Evolutionary conservation across 495 filamentous ascomycete genomes (phyloP), one percentile per base, ranked within the genome.

Genomic region (Penicillium dipodomyicola): DNA sequence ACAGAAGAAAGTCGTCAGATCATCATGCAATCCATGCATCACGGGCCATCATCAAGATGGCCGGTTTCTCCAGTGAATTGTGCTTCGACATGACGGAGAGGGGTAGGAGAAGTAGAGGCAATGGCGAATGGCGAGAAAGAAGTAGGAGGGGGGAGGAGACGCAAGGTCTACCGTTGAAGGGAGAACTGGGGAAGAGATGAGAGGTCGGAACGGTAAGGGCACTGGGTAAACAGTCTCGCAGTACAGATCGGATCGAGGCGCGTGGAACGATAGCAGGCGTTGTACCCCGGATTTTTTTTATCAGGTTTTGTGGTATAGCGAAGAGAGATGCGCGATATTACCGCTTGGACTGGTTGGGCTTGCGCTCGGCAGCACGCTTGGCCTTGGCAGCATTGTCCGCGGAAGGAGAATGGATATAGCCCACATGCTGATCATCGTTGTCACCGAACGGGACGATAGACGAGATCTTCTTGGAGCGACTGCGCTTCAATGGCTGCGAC

Each of bases 371-470:
- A 17, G 65, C 59, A 49, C 65, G 63, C 58, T 70, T 67, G 40
- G 51, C 55, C 49, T 70, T 65, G 35, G 52, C 43, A 11, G 67
- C 59, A 49, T 61, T 66, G 14, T 54, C 55, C 25, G 71, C 65
- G 2, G 79, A 73, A 25, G 71, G 63, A 1, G 79, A 74, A 58
- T 70, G 77, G 20, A 72, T 73, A 63, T 81, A 81, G 49, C 69
- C 75, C 30, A 82, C 78, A 23, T 74, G 80, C 42, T 73, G 74
- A 47, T 78, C 72, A 19, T 74, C 71, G 23, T 70, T 62, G 15
- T 70, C 67, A 19, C 45, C 30, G 44, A 79, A 71, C 42, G 75
- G 78, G 39, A 78, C 78, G 33, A 74, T 83, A 50, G 65, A 70
- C 47, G 66, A 54, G 10, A 81, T 65, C 55, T 78, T 78, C 47